phyloP scores from a whole-genome alignment of 1,284 basidiomycete species.

The Neonothopanus nambi region DNA sequence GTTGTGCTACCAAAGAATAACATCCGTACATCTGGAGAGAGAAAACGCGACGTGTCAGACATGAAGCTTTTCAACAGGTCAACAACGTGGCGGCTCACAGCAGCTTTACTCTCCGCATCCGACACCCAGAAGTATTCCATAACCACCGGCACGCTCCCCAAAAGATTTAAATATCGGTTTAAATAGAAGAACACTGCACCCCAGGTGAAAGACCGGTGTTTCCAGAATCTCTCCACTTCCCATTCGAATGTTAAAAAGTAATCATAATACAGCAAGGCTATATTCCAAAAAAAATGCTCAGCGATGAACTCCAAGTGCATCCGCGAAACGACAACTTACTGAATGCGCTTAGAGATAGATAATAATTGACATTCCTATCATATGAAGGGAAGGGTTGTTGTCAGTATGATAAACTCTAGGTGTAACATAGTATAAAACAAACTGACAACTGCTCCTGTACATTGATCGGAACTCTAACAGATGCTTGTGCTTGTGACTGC shows the following conservation, averaged over 20 bases:
- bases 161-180: constrained; percentile 40
- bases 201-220: constrained; percentile 27
- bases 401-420: too few relatives aligned
- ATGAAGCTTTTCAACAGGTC: constrained; percentile 18
- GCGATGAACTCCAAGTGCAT: background rate
- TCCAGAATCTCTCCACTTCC: constrained; percentile 43
- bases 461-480: too few relatives aligned
- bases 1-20: background rate
- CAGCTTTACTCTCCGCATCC: constrained; percentile 2
- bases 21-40: constrained; percentile 14
- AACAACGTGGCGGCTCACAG: constrained; percentile 22
- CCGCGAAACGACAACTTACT: background rate
- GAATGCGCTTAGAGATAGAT: too few relatives aligned
- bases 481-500: too few relatives aligned
- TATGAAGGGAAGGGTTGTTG: too few relatives aligned
- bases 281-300: background rate
- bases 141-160: constrained; percentile 41
- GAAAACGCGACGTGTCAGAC: background rate
- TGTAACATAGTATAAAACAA: too few relatives aligned
- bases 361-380: too few relatives aligned
- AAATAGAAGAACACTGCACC: constrained; percentile 38
- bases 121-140: constrained; percentile 30
- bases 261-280: constrained; percentile 31
- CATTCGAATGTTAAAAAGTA: constrained; percentile 37
- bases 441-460: too few relatives aligned